Base-by-base conservation (phyloP, 345 rosid genomes). In the Murraya koenigii region DNA sequence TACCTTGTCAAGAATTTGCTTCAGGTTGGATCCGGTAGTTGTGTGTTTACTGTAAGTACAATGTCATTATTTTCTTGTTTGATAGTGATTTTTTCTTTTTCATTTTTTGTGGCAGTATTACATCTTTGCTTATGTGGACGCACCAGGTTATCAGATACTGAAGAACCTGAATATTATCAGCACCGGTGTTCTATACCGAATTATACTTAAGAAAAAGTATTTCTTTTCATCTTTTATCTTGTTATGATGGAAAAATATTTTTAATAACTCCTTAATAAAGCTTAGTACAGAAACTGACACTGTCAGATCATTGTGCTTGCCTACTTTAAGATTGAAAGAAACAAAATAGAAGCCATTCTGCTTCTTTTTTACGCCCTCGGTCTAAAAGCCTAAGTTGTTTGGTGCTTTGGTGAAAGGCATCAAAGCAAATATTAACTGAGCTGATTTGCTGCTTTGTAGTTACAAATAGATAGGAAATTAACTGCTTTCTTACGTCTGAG, bases 1-100 rank as follows among this genome's bases (percentile, higher is more conserved):
- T 96, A 94, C 82, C 98, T 96, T 67, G 85, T 96, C 77, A 96
- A 94, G 88, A 96, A 96, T 88, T 91, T 96, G 87, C 97, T 96
- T 79, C 98, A 96, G 94, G 98, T 89, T 81, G 59, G 66, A 75
- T 78, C 26, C 74, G 47, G 39, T 76, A 15, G 36, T 28, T 77
- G 17, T 25, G 74, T 69, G 71, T 33, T 52, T 68, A 59, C 39
- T 64, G 47, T 72, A 38, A 76, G 15, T 77, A 39, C 72, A 25
- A 20, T 9, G n/a, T 41, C 26, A 61, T 41, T 61, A 47, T n/a
- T 7, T 64, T 30, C 38, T 63, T 28, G 15, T 63, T 63, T 61
- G 35, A 17, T 30, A 64, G 11, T 64, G n/a, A 64, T 32, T 64
- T 4, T 64, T 1, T 66, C 23, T 32, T 66, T 39, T 79, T 62